Conservation (phyloP, 129 eudicot genomes). For the Chrysanthemum lavandulifolium region DNA sequence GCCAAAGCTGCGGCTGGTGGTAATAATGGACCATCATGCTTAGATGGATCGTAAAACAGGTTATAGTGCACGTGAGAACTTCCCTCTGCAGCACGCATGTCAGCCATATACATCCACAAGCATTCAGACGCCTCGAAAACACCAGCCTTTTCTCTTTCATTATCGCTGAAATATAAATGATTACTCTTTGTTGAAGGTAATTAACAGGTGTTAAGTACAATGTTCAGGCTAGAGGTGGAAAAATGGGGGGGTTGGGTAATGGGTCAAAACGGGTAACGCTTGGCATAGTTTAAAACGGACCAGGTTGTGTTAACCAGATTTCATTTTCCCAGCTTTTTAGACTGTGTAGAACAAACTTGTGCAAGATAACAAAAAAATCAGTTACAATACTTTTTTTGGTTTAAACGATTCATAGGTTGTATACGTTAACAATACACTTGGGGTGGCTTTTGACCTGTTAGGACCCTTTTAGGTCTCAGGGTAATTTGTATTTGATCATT, state of each 20-base stretch:
- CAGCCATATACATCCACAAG: constrained; percentile 80
- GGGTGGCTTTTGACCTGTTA: no score
- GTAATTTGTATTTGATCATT: no score
- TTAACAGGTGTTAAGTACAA: neutral
- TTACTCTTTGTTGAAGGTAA: constrained; percentile 8
- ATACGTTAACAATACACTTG: no score
- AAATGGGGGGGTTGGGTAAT: neutral
- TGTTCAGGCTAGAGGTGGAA: no score
- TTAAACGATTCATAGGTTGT: no score
- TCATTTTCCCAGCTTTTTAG: no score
- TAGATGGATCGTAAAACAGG: constrained; percentile 66
- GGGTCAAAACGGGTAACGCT: neutral
- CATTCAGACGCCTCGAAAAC: constrained; percentile 70
- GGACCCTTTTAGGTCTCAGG: no score
- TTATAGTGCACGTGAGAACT: constrained; percentile 75
- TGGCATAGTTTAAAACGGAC: neutral
- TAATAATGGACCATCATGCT: constrained; percentile 66
- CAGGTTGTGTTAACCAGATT: neutral
- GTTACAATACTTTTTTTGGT: no score
- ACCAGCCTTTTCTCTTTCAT: constrained; percentile 81
- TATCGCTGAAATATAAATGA: constrained; percentile 57
- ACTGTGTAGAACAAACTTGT: neutral
- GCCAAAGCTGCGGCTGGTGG: constrained; percentile 99
- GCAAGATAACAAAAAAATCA: no score
- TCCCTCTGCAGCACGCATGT: constrained; percentile 67